A percentile compares a stretch with the other conserved stretches of the same genome.
phyloP scores from a whole-genome alignment of 352 stramenopile species.

The Globisporangium nunn region DNA sequence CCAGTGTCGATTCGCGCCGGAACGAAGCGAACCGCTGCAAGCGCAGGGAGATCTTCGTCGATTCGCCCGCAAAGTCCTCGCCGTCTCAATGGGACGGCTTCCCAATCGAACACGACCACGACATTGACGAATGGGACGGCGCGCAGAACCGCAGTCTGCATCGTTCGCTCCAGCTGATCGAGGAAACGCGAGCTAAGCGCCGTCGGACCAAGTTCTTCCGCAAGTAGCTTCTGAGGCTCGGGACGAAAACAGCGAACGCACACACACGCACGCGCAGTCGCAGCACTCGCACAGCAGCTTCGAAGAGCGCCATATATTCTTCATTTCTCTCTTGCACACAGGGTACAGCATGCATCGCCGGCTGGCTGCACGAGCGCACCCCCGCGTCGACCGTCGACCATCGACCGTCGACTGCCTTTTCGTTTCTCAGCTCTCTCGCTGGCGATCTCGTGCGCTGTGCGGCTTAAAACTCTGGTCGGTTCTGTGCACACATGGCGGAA shows the following conservation, averaged over 20 bases:
- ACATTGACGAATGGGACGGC: not conserved
- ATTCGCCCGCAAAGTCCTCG: not conserved
- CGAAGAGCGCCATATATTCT: conserved; percentile 14
- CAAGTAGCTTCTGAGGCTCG: not conserved
- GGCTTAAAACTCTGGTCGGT: conserved; percentile 20
- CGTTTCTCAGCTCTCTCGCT: not conserved
- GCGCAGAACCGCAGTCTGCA: conserved; percentile 16
- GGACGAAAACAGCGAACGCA: conserved; percentile 8
- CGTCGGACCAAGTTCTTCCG: conserved; percentile 15
- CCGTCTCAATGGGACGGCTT: conserved; percentile 1
- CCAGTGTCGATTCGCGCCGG: not conserved
- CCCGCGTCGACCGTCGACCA: not conserved
- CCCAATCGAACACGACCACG: too few species aligned
- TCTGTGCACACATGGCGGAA: conserved; percentile 9
- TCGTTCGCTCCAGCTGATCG: conserved; percentile 27
- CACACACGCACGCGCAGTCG: conserved; percentile 8
- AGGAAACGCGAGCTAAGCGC: conserved; percentile 40
- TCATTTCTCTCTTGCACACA: conserved; percentile 9
- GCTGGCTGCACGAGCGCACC: conserved; percentile 1
- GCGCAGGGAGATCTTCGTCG: not conserved
- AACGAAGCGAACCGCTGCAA: not conserved
- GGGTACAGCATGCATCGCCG: conserved; percentile 8
- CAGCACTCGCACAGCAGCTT: conserved; percentile 3
- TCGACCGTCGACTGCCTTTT: not conserved
- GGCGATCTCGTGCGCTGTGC: conserved; percentile 12